A percentile compares a stretch with the other conserved stretches of the same genome.
phyloP scores from a whole-genome alignment of 345 rosid species.

The Salix caprea region DNA sequence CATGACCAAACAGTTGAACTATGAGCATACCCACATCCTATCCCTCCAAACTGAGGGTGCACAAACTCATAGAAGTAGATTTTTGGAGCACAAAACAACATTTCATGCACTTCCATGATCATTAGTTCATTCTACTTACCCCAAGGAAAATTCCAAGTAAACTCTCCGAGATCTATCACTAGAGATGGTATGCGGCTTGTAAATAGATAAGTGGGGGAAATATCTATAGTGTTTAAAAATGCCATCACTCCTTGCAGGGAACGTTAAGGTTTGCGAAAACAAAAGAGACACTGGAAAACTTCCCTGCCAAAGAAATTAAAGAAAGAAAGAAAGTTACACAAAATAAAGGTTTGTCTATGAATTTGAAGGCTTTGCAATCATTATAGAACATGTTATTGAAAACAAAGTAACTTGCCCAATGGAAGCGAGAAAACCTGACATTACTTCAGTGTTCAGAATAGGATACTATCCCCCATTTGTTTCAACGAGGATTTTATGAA shows the following conservation, averaged over 20 bases:
- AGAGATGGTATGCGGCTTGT: constrained; percentile 34
- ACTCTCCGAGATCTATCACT: constrained; percentile 63
- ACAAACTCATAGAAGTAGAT: not conserved
- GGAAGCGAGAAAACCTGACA: not conserved
- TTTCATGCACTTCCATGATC: constrained; percentile 4
- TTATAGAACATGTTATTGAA: not conserved
- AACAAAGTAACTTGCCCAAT: not conserved
- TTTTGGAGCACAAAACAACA: not conserved
- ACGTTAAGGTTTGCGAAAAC: constrained; percentile 67
- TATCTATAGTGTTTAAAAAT: constrained; percentile 40
- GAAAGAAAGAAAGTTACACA: not conserved
- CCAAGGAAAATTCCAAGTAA: constrained; percentile 80
- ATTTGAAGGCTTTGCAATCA: not conserved
- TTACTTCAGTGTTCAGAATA: not conserved
- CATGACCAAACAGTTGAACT: not conserved
- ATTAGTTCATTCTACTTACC: constrained; percentile 47
- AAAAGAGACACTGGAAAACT: constrained; percentile 67
- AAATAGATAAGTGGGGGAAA: constrained; percentile 55
- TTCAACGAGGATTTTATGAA: not conserved
- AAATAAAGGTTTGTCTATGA: not conserved
- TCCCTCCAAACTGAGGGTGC: not conserved
- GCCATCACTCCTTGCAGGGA: constrained; percentile 60
- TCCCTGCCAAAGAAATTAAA: constrained; percentile 39
- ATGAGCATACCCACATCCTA: not conserved
- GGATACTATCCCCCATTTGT: not conserved